Percentiles rank a stretch among this genome's conserved stretches.
Conservation (phyloP, 805 yeast species). For the Blastobotrys parvus region DNA sequence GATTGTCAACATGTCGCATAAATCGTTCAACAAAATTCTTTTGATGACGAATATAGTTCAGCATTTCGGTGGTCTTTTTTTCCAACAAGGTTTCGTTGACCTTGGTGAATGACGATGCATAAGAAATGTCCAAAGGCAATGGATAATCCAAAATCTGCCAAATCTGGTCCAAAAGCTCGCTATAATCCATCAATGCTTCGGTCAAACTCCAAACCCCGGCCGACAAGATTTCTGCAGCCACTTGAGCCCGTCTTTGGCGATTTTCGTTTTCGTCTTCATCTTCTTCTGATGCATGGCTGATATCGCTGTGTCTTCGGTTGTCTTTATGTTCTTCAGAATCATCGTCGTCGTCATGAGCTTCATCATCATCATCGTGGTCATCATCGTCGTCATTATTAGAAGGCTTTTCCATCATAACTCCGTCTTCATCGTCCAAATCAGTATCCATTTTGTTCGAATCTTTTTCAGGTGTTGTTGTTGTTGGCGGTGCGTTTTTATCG, state of each 20-base stretch:
- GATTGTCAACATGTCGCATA: slow-evolving; percentile 80
- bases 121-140: slow-evolving; percentile 59
- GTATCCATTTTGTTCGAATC: slow-evolving; percentile 8
- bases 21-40: slow-evolving; percentile 69
- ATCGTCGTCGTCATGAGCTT: slow-evolving; percentile 15
- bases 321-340: slow-evolving; percentile 3
- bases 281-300: slow-evolving; percentile 8
- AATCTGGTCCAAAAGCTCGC: slow-evolving; percentile 52
- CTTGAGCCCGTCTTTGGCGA: slow-evolving; percentile 39
- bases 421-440: slow-evolving; percentile 11
- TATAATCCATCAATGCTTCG: slow-evolving; percentile 76
- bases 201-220: slow-evolving; percentile 93
- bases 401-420: slow-evolving; percentile 15
- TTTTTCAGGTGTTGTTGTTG: slow-evolving; percentile 10
- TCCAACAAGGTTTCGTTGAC: slow-evolving; percentile 85
- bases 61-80: slow-evolving; percentile 76
- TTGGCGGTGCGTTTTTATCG: slow-evolving; percentile 15
- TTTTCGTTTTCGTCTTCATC: slow-evolving; percentile 25
- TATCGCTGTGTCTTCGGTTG: slow-evolving; percentile 7
- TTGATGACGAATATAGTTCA: slow-evolving; percentile 59
- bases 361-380: slow-evolving; percentile 16
- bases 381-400: slow-evolving; percentile 9
- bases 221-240: slow-evolving; percentile 81
- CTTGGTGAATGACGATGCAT: slow-evolving; percentile 85
- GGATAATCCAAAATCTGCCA: slow-evolving; percentile 74